Evolutionary conservation across 441 rosid genomes (phyloP).

Genomic region (Adansonia grandidieri): DNA sequence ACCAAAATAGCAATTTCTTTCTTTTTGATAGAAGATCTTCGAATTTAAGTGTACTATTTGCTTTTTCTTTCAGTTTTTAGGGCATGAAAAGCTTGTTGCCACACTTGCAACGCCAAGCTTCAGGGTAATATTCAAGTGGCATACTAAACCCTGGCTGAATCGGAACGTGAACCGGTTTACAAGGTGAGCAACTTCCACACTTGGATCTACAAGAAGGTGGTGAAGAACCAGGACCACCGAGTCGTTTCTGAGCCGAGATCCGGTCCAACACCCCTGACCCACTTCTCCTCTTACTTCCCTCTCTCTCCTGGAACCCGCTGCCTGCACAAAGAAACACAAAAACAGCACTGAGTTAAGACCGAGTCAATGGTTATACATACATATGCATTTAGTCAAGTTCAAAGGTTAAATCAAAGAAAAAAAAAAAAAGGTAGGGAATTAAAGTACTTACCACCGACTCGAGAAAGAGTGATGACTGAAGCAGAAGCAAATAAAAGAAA

Average conservation of each 20-base stretch:
- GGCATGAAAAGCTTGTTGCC: slow-evolving; percentile 77
- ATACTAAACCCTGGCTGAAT: slow-evolving; percentile 64
- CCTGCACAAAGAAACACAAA: slow-evolving; percentile 41
- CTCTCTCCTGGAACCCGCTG: slow-evolving; percentile 34
- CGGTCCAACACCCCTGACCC: slow-evolving; percentile 34
- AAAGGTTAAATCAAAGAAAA: not conserved
- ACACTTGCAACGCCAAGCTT: slow-evolving; percentile 97
- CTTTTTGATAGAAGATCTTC: not conserved
- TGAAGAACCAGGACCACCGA: slow-evolving; percentile 70
- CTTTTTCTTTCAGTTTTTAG: slow-evolving; percentile 21
- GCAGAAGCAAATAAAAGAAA: slow-evolving; percentile 54
- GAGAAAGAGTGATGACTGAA: slow-evolving; percentile 38
- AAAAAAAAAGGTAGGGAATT: not conserved
- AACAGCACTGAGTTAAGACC: slow-evolving; percentile 12
- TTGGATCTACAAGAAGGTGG: slow-evolving; percentile 85
- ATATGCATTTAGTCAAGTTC: not conserved
- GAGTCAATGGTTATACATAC: not conserved
- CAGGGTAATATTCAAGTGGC: slow-evolving; percentile 88
- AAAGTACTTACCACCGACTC: slow-evolving; percentile 35
- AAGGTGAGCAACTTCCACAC: slow-evolving; percentile 83
- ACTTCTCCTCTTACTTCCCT: slow-evolving; percentile 26
- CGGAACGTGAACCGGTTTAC: slow-evolving; percentile 78
- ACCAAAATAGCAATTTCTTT: slow-evolving; percentile 21
- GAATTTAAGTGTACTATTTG: slow-evolving; percentile 12
- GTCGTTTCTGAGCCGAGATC: slow-evolving; percentile 43